A percentile compares a stretch with the other conserved stretches of the same genome.
phyloP scores from a whole-genome alignment of 495 filamentous ascomycete genomes.

The Penicillium mononematosum region DNA sequence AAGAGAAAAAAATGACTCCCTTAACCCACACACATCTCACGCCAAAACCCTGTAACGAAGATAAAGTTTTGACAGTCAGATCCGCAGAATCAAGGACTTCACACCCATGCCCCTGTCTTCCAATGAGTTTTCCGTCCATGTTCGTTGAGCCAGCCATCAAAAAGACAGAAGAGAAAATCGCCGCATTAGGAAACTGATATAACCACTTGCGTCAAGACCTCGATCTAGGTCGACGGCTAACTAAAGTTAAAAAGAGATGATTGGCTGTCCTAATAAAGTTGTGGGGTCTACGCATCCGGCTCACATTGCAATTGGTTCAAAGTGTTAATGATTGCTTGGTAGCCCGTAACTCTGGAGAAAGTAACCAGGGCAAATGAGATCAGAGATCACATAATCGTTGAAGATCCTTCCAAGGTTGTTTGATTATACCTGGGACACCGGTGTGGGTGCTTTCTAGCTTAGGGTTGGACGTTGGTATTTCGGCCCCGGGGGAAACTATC shows the following conservation, averaged over 20 bases:
- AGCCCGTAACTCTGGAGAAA: not conserved
- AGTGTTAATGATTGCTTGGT: not conserved
- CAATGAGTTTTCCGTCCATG: not conserved
- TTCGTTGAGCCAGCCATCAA: not conserved
- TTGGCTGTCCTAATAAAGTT: not conserved
- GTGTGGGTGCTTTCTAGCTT: not conserved
- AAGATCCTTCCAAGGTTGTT: not conserved
- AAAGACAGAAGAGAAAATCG: not conserved
- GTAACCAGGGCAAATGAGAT: not conserved
- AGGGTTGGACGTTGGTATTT: not conserved
- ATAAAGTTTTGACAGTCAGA: not conserved
- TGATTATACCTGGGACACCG: not conserved
- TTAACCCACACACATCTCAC: not conserved
- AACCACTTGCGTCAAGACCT: constrained; percentile 33
- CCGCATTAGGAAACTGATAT: constrained; percentile 16
- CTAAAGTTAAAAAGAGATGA: not conserved
- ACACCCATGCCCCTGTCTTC: not conserved
- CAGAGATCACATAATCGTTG: not conserved
- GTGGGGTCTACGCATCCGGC: not conserved
- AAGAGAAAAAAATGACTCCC: not conserved
- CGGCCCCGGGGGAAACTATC: too few relatives aligned
- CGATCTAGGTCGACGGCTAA: not conserved
- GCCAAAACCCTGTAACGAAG: not conserved
- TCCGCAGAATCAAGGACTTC: not conserved
- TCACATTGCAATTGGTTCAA: not conserved